phyloP scores from a whole-genome alignment of 2,329 filamentous ascomycete species.

The Microdochium nivale region DNA sequence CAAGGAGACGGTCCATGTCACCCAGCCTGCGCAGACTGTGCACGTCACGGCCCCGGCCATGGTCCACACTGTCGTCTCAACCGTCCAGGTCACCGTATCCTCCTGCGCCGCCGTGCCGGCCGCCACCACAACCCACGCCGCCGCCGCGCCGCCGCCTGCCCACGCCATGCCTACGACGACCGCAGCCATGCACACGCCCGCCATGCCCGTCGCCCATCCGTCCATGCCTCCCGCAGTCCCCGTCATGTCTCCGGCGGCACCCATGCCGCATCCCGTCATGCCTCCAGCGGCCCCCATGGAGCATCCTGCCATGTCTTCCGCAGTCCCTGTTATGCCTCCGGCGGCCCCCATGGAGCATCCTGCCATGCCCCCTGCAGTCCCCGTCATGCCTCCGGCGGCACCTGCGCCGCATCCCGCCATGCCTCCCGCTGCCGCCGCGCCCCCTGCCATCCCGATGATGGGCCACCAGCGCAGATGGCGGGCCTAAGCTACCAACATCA shows the following conservation, averaged over 20 bases:
- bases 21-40: neutral
- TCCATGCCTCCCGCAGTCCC: no score
- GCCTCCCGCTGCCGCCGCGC: neutral
- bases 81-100: neutral
- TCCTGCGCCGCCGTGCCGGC: neutral
- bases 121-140: neutral
- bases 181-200: neutral
- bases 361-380: neutral
- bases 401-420: neutral
- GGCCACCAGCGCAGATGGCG: neutral
- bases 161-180: neutral
- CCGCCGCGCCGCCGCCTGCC: neutral
- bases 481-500: neutral
- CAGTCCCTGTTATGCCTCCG: no score
- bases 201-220: no score
- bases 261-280: no score
- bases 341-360: neutral
- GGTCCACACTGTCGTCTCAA: neutral
- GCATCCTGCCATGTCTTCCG: no score
- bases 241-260: no score
- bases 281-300: no score
- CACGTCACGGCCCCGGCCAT: neutral
- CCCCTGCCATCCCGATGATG: neutral
- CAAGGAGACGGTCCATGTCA: neutral
- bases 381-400: neutral